Base-by-base conservation (phyloP, 805 yeast species). In the Hanseniaspora valbyensis region DNA sequence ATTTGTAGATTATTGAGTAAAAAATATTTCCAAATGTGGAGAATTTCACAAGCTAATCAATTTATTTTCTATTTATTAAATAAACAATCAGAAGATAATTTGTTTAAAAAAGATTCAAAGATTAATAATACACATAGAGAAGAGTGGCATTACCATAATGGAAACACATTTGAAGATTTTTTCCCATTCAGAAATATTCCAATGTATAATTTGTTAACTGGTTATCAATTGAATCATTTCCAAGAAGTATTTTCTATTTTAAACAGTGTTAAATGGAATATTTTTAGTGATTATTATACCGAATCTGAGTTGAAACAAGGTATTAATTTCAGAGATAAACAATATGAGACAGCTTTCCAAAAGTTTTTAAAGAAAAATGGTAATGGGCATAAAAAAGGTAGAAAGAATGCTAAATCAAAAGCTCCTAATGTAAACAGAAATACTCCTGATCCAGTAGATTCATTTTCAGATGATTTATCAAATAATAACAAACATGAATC, bases 21-120 rank as follows among this genome's bases (percentile, higher is more conserved):
- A n/a, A 64, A 73, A 39, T 77, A 78, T 57, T 80, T 77, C 57
- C 77, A 76, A 58, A 78, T 83, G 0, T 80, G 86, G 86, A 70
- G 80, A 60, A 65, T 77, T 36, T 66, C 72, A 21, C 78, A 77
- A 54, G 74, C 76, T 0, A 76, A 74, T 46, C 61, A 61, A 5
- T 70, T 66, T 41, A 57, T 78, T 19, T 55, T 71, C 12, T 65
- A 62, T 22, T 48, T 72, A 4, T 52, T 76, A 10, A 61, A 54
- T 0, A 60, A 65, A 18, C n/a, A 25, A 18, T 56, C 63, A 21
- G 65, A 62, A 1, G 56, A 63, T 26, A 61, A 55, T 51, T 49
- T 64, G 10, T 61, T 58, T 56, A 65, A 62, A 40, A 58, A 45
- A 36, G 42, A 50, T 8, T 57, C 62, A 14, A 41, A 30, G 2